Conservation (phyloP, 768 basidiomycete genomes). For the Russula emetica region DNA sequence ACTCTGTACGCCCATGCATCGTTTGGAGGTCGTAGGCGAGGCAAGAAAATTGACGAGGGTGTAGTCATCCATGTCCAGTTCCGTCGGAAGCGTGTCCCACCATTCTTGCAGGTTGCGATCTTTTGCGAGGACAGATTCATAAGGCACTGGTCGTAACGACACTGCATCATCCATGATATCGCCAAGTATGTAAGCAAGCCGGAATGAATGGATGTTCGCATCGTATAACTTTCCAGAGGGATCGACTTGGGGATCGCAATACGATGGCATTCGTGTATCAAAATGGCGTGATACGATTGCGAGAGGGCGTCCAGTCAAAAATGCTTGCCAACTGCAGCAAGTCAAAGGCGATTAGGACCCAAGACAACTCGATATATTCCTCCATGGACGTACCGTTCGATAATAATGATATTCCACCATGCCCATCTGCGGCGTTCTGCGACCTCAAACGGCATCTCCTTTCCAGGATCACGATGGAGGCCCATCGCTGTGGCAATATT, state of each 20-base stretch:
- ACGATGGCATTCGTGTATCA: slow-evolving; percentile 66
- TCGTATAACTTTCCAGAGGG: slow-evolving; percentile 53
- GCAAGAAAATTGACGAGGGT: slow-evolving; percentile 63
- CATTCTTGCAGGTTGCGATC: slow-evolving; percentile 63
- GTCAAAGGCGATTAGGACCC: background rate
- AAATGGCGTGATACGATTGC: slow-evolving; percentile 72
- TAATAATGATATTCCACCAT: slow-evolving; percentile 77
- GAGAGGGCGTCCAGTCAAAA: slow-evolving; percentile 73
- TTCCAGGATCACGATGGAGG: slow-evolving; percentile 71
- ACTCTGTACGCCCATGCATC: slow-evolving; percentile 67
- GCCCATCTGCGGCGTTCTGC: slow-evolving; percentile 76
- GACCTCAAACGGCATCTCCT: slow-evolving; percentile 62
- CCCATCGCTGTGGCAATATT: slow-evolving; percentile 72
- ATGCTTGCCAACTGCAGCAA: slow-evolving; percentile 66
- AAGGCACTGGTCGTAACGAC: slow-evolving; percentile 60
- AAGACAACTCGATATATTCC: slow-evolving; percentile 9
- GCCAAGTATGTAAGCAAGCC: slow-evolving; percentile 64
- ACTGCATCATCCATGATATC: slow-evolving; percentile 78
- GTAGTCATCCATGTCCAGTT: slow-evolving; percentile 69
- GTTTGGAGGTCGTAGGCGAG: slow-evolving; percentile 46
- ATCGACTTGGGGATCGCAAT: slow-evolving; percentile 55
- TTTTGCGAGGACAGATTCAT: slow-evolving; percentile 62
- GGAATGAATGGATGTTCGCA: slow-evolving; percentile 66
- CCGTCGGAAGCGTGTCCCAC: slow-evolving; percentile 65
- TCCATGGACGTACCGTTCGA: slow-evolving; percentile 54